phyloP scores from a whole-genome alignment of 371 early-diverging fungal species.

The Mucor sp. region DNA sequence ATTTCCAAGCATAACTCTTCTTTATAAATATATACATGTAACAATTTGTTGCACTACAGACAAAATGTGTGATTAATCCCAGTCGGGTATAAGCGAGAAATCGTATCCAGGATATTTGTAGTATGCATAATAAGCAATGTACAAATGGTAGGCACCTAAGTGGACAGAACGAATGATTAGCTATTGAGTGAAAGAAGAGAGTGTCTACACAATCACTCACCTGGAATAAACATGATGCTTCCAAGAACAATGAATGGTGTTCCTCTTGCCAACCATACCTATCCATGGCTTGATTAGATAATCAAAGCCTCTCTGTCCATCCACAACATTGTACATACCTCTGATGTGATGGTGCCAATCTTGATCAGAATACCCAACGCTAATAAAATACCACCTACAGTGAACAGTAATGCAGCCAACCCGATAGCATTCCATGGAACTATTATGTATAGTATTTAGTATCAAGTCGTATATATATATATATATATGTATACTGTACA shows the following conservation, averaged over 20 bases:
- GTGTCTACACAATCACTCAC: slow-evolving; percentile 8
- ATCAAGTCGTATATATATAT: too few relatives aligned
- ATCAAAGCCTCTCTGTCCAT: neutral
- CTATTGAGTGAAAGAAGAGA: too few relatives aligned
- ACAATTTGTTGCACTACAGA: too few relatives aligned
- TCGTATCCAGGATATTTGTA: slow-evolving; percentile 57
- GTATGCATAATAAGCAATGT: slow-evolving; percentile 56
- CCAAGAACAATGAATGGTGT: slow-evolving; percentile 54
- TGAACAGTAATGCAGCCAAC: slow-evolving; percentile 53
- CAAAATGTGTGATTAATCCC: slow-evolving; percentile 25
- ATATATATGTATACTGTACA: neutral
- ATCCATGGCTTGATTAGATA: neutral
- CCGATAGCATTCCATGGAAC: slow-evolving; percentile 71
- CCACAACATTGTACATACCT: slow-evolving; percentile 19
- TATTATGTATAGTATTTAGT: slow-evolving; percentile 5
- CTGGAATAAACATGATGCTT: slow-evolving; percentile 59
- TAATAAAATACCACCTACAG: slow-evolving; percentile 53
- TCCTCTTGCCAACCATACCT: slow-evolving; percentile 62
- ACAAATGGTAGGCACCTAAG: slow-evolving; percentile 49
- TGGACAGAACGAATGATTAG: neutral
- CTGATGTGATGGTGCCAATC: slow-evolving; percentile 47
- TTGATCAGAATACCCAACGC: slow-evolving; percentile 63
- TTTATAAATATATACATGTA: too few relatives aligned
- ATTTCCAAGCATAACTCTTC: too few relatives aligned
- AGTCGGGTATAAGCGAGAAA: slow-evolving; percentile 55